phyloP scores from a whole-genome alignment of 352 stramenopile species.

The Globisporangium heterothallicum region DNA sequence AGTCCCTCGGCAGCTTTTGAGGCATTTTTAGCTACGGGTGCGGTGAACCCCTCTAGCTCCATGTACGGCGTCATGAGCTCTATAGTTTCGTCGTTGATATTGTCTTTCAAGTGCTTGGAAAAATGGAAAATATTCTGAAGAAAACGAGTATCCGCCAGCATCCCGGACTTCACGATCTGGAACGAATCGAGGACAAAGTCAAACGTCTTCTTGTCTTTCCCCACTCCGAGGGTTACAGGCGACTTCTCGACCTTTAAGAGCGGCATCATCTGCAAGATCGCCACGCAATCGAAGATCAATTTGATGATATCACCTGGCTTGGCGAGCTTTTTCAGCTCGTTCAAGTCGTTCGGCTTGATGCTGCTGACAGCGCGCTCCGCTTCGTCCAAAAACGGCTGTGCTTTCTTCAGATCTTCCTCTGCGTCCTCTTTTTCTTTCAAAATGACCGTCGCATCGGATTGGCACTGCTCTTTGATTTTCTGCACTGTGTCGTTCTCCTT shows the following conservation, averaged over 20 bases:
- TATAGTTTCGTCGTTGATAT: constrained; percentile 92
- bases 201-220: constrained; percentile 85
- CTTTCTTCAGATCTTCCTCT: constrained; percentile 86
- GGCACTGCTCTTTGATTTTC: constrained; percentile 85
- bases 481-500: constrained; percentile 87
- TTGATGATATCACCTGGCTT: constrained; percentile 91
- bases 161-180: constrained; percentile 72
- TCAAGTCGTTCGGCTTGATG: constrained; percentile 89
- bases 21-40: constrained; percentile 79
- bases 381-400: constrained; percentile 89
- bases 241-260: constrained; percentile 66
- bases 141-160: constrained; percentile 88
- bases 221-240: constrained; percentile 58
- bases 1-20: constrained; percentile 88
- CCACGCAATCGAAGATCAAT: constrained; percentile 90
- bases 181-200: constrained; percentile 86
- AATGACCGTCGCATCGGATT: constrained; percentile 74
- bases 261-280: constrained; percentile 83
- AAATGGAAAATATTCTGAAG: constrained; percentile 89
- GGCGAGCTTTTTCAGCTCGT: constrained; percentile 89
- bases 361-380: constrained; percentile 79
- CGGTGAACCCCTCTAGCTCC: constrained; percentile 79
- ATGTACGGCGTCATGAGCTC: constrained; percentile 91
- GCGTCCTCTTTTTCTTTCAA: constrained; percentile 80
- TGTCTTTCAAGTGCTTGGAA: constrained; percentile 87